These are phyloP conservation scores for Apophysomyces variabilis DNA, from an alignment of 371 early-diverging fungal species.

Conservation along the genomic window DNA sequence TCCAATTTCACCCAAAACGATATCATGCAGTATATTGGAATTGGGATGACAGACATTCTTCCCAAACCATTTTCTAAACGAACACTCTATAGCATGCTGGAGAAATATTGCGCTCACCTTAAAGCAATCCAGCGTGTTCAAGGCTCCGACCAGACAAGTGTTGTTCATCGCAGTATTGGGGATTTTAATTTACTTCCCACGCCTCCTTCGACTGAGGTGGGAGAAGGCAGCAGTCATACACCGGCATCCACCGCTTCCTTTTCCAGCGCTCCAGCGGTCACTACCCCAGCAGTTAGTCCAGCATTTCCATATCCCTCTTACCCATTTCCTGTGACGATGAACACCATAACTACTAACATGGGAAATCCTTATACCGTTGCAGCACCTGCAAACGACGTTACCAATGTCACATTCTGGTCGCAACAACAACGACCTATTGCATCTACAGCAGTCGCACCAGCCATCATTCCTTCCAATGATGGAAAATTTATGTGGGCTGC, in stretches of 20 bases:
- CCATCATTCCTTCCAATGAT: conserved; percentile 37
- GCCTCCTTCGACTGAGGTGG: neutral
- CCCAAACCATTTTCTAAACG: conserved; percentile 78
- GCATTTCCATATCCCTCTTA: conserved; percentile 34
- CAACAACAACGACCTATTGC: conserved; percentile 29
- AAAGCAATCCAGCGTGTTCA: conserved; percentile 38
- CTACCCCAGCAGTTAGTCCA: neutral
- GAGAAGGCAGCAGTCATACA: neutral
- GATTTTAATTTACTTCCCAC: neutral
- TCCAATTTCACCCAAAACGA: conserved; percentile 71
- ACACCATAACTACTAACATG: conserved; percentile 28
- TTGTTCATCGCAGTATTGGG: conserved; percentile 1
- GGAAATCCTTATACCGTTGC: conserved; percentile 7
- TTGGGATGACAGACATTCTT: conserved; percentile 84
- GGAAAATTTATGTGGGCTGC: conserved; percentile 39
- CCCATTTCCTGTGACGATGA: conserved; percentile 40
- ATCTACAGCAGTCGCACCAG: conserved; percentile 20
- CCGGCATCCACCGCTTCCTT: neutral
- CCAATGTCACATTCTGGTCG: conserved; percentile 40
- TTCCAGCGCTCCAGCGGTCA: neutral
- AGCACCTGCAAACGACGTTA: conserved; percentile 20
- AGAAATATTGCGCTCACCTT: conserved; percentile 68
- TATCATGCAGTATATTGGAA: conserved; percentile 69
- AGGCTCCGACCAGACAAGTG: conserved; percentile 12
- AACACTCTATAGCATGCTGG: conserved; percentile 58